Percentiles rank a stretch among this genome's conserved stretches.
phyloP scores from a whole-genome alignment of 805 yeast species.

The Wickerhamiella parazyma region DNA sequence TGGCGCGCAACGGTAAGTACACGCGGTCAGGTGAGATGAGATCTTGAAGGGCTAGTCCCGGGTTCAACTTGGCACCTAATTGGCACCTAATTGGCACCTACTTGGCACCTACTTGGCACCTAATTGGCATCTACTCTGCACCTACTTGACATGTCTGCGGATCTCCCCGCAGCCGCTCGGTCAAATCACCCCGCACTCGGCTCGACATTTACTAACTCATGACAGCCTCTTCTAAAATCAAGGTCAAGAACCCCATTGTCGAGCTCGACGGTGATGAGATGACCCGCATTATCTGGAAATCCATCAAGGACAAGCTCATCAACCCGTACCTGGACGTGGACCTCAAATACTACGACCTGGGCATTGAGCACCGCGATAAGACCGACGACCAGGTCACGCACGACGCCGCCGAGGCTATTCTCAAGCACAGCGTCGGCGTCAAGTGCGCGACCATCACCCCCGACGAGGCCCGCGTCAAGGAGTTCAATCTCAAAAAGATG shows the following conservation, averaged over 20 bases:
- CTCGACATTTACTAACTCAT: slow-evolving; percentile 6
- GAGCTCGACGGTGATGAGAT: slow-evolving; percentile 98
- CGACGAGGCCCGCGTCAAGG: slow-evolving; percentile 78
- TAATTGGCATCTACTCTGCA: too few species aligned
- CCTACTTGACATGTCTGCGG: too few species aligned
- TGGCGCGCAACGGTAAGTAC: slow-evolving; percentile 18
- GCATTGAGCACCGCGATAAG: slow-evolving; percentile 72
- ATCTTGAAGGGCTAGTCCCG: too few species aligned
- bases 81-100: too few species aligned
- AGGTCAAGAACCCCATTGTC: slow-evolving; percentile 78
- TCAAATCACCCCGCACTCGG: too few species aligned
- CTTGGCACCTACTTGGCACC: too few species aligned
- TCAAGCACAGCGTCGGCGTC: slow-evolving; percentile 81
- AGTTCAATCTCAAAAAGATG: slow-evolving; percentile 84
- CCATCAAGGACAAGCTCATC: slow-evolving; percentile 75
- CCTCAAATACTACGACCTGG: slow-evolving; percentile 81
- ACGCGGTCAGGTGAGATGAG: too few species aligned
- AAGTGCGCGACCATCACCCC: slow-evolving; percentile 99
- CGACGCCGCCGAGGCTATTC: slow-evolving; percentile 82
- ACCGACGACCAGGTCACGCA: slow-evolving; percentile 80
- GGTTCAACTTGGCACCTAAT: too few species aligned
- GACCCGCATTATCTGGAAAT: slow-evolving; percentile 92
- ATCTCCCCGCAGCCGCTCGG: background rate
- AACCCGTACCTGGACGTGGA: slow-evolving; percentile 77
- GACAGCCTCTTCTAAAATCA: slow-evolving; percentile 36